These are phyloP conservation scores for Moniliella sp. DNA, from an alignment of 1,284 basidiomycete species.

Conservation along the genomic window DNA sequence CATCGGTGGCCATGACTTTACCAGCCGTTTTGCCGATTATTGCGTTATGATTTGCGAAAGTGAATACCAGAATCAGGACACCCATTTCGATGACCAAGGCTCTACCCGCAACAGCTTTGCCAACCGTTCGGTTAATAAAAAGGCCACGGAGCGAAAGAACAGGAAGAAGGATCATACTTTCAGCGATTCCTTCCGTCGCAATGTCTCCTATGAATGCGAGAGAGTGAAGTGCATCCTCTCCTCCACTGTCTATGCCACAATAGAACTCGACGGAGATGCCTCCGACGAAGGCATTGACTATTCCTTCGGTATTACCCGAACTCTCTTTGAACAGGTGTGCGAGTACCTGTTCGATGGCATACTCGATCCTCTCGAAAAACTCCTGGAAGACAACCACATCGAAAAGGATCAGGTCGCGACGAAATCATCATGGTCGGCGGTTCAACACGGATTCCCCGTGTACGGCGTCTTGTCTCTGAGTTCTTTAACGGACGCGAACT, in stretches of 20 bases:
- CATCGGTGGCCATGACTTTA: constrained; percentile 94
- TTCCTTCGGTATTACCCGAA: constrained; percentile 64
- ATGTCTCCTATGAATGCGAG: constrained; percentile 91
- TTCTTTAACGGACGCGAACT: constrained; percentile 88
- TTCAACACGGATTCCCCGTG: constrained; percentile 91
- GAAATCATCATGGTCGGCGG: constrained; percentile 97
- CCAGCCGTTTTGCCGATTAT: constrained; percentile 68
- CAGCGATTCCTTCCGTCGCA: constrained; percentile 92
- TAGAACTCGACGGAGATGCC: constrained; percentile 61
- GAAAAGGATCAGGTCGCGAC: constrained; percentile 75
- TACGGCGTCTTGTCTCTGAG: constrained; percentile 70
- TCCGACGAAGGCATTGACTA: constrained; percentile 93
- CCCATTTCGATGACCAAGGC: too few species aligned
- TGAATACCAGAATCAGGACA: too few species aligned
- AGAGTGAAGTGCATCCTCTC: constrained; percentile 97
- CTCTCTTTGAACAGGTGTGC: constrained; percentile 74
- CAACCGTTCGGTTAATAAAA: too few species aligned
- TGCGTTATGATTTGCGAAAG: constrained; percentile 84
- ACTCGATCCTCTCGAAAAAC: constrained; percentile 92
- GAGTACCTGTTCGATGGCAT: constrained; percentile 65
- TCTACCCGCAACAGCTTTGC: too few species aligned
- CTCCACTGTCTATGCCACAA: constrained; percentile 79
- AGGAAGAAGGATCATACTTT: constrained; percentile 58
- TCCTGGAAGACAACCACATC: constrained; percentile 66
- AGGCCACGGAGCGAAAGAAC: too few species aligned